Conservation (phyloP, 495 filamentous ascomycete species). For the Neurospora sp. region DNA sequence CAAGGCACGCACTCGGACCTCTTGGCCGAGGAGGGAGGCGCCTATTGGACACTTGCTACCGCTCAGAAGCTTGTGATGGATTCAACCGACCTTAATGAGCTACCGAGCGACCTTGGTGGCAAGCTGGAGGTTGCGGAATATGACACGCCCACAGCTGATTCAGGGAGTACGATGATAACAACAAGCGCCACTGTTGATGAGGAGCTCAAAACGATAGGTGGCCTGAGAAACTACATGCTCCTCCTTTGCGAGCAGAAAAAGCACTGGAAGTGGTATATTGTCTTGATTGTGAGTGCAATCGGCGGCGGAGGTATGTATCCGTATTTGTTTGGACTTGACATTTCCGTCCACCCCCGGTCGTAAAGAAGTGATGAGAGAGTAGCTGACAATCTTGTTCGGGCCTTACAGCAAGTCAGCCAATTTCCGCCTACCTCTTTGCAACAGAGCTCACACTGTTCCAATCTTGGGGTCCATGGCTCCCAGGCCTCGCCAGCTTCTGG, state of each 20-base stretch:
- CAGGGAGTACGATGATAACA: not conserved
- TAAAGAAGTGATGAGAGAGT: not conserved
- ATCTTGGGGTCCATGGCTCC: conserved; percentile 31
- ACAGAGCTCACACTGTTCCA: conserved; percentile 38
- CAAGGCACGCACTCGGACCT: conserved; percentile 60
- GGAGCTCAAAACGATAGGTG: conserved; percentile 16
- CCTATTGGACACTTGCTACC: conserved; percentile 42
- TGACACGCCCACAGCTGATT: conserved; percentile 10
- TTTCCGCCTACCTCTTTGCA: conserved; percentile 43
- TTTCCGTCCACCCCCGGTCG: conserved; percentile 5
- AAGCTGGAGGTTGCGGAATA: conserved; percentile 23
- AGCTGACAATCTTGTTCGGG: not conserved
- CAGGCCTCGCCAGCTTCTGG: conserved; percentile 45
- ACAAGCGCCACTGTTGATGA: conserved; percentile 1
- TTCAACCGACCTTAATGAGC: not conserved
- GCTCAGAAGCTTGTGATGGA: conserved; percentile 37
- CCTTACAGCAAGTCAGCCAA: conserved; percentile 30
- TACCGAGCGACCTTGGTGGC: conserved; percentile 9
- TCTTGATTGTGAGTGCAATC: conserved; percentile 34
- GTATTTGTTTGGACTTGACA: not conserved
- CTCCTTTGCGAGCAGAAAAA: conserved; percentile 39
- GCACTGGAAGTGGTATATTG: conserved; percentile 36
- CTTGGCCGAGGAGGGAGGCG: conserved; percentile 46
- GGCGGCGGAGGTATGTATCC: conserved; percentile 39
- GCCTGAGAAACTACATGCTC: conserved; percentile 35